Evolutionary conservation across 1,284 basidiomycete species (phyloP), one percentile per base, ranked within the genome.

Genomic region (Leccinum ponderosum): DNA sequence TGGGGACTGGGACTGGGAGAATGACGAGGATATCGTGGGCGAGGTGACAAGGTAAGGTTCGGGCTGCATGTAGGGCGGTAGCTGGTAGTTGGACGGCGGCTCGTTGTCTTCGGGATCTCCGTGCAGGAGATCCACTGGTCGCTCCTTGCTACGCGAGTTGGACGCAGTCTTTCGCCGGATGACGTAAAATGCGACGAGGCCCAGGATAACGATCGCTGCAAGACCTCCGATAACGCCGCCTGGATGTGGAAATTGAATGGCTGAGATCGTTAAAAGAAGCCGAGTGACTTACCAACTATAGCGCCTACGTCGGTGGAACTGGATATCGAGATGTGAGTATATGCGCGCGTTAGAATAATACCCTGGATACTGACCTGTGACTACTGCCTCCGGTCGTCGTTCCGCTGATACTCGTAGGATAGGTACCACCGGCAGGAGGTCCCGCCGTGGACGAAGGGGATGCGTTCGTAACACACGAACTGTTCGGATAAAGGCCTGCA

Each of bases 391-490:
- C 63, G 9, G 73, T 68, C 22, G 73, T 75, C 44, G 54, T 67
- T 55, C 65, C 74, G 54, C 63, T 68, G 14, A 78, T 76, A 53
- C 78, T 81, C 0, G 89, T 91, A 0, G 89, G 85, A 70, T 89
- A 89, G 52, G 78, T 78, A 0, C 89, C 89, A 39, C 91, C 91
- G n/a, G 91, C 91, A 5, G 90, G 89, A 55, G 77, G 67, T 1
- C 88, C 91, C 7, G 87, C 80, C 0, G 91, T 93, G 2, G 89
- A 90, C 39, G 87, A 90, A 1, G 91, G 91, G 44, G 88, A 89
- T 25, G 64, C 72, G 48, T 73, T 68, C 56, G 78, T 83, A 56
- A 93, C 70, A 68, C 91, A 93, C 2, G 76, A 79, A 37, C 70
- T 76, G 62, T 81, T 77, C 57, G 79, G 79, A 58, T 77, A 71